These are phyloP conservation scores for Crataegus laevigata DNA, from an alignment of 306 rosid genomes.

Conservation along the genomic window DNA sequence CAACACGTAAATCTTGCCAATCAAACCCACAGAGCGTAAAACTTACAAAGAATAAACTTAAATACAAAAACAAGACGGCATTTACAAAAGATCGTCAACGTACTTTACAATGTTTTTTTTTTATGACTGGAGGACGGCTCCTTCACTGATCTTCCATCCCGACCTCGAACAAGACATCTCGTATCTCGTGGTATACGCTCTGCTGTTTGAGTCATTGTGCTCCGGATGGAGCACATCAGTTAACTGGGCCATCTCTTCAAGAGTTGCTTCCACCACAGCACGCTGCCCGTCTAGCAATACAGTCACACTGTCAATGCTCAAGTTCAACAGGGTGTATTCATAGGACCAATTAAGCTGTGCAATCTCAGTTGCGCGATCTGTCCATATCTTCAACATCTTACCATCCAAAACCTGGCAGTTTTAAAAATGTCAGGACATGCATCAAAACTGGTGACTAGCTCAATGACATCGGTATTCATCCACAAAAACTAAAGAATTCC, in stretches of 20 bases:
- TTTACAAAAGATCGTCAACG: slow-evolving; percentile 17
- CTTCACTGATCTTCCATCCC: slow-evolving; percentile 88
- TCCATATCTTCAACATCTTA: slow-evolving; percentile 93
- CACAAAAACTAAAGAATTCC: slow-evolving; percentile 3
- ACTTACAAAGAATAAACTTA: neutral
- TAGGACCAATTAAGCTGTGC: slow-evolving; percentile 85
- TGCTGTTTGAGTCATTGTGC: slow-evolving; percentile 56
- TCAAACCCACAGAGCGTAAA: too few relatives aligned
- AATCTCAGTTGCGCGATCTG: slow-evolving; percentile 79
- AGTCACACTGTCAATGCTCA: slow-evolving; percentile 78
- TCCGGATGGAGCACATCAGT: slow-evolving; percentile 63
- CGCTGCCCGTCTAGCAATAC: slow-evolving; percentile 67
- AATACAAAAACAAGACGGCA: neutral
- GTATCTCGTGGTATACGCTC: slow-evolving; percentile 81
- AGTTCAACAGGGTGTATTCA: slow-evolving; percentile 55
- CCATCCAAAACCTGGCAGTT: slow-evolving; percentile 74
- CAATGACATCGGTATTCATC: neutral
- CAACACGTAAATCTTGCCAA: too few relatives aligned
- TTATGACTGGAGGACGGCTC: slow-evolving; percentile 81
- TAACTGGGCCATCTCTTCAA: slow-evolving; percentile 59
- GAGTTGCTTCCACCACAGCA: slow-evolving; percentile 90
- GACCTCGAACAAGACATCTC: slow-evolving; percentile 61
- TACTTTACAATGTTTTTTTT: neutral
- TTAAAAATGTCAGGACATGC: slow-evolving; percentile 17
- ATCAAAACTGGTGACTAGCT: neutral